Base-by-base conservation (phyloP, 2,329 filamentous ascomycete genomes). In the Talaromyces sp. region DNA sequence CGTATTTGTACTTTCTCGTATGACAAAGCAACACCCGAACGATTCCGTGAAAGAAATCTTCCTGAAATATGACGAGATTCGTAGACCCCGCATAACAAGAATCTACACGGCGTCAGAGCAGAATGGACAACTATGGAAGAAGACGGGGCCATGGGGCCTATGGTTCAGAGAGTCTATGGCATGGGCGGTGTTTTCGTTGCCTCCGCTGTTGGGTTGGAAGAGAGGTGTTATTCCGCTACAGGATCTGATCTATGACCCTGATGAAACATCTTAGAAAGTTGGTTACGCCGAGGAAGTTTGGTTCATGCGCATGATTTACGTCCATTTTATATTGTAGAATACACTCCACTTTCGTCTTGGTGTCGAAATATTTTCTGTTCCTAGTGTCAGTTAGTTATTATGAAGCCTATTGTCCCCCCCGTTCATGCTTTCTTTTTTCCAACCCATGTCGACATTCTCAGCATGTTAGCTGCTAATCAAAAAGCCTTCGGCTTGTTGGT, bases 201-300 rank as follows among this genome's bases (percentile, higher is more conserved):
- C 63, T 31, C 59, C 60, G 53, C 62, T 61, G 16, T 59, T 73
- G 12, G 67, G 68, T 1, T 53, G 68, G 40, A 65, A 69, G 28
- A 67, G 66, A 30, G 60, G 59, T 51, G 67, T 66, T 23, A 30
- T 65, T 16, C 60, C 61, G 28, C 67, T 72, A 59, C 65, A 65
- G n/a, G 59, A 70, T 59, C 47, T 74, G 56, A 63, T 66, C 1
- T 75, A 75, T 63, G 72, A 75, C 59, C 67, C 74, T 61, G 70
- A 75, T 23, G 36, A 66, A 52, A 67, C 14, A 53, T 31, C 28
- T 16, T 23, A n/a, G 14, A 34, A 30, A 23, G 44, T 23, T 47
- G n/a, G 5, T 23, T 23, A 47, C n/a, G 44, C 18, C 4, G 18
- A 27, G 44, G 10, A 27, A 4, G 23, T 14, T 40, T 40, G 16